Conservation (phyloP, 345 rosid species). For the Salix viminalis region DNA sequence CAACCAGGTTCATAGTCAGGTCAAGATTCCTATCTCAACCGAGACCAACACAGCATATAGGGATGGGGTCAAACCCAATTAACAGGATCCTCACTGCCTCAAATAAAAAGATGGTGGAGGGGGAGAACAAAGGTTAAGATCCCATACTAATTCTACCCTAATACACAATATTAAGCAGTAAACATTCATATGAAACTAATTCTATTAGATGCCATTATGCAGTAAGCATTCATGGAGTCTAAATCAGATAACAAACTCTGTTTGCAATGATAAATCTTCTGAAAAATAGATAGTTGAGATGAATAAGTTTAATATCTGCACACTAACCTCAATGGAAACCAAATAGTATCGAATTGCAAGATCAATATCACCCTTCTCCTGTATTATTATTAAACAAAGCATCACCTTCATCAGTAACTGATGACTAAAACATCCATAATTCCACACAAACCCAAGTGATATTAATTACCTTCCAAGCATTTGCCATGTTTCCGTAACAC, state of each 20-base stretch:
- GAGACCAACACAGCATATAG: background rate
- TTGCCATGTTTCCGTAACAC: slow-evolving; percentile 99
- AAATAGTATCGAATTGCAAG: slow-evolving; percentile 83
- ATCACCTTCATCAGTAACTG: background rate
- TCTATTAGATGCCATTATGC: background rate
- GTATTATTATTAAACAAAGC: slow-evolving; percentile 16
- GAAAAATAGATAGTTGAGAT: background rate
- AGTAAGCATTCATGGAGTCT: background rate
- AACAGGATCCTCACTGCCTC: background rate
- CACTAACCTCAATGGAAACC: slow-evolving; percentile 91
- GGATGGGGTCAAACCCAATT: background rate
- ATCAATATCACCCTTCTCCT: slow-evolving; percentile 97
- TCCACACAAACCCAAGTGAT: background rate
- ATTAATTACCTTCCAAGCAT: slow-evolving; percentile 85
- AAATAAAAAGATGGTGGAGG: background rate
- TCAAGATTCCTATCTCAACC: background rate
- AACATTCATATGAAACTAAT: background rate
- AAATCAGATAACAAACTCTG: background rate
- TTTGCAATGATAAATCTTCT: background rate
- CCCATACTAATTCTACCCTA: background rate
- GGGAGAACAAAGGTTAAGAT: background rate
- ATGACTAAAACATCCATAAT: background rate
- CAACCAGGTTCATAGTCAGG: background rate
- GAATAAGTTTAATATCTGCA: background rate
- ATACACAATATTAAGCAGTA: background rate